These are phyloP conservation scores for Dactylellina drechsleri DNA, from an alignment of 2,329 filamentous ascomycete genomes.

Conservation along the genomic window DNA sequence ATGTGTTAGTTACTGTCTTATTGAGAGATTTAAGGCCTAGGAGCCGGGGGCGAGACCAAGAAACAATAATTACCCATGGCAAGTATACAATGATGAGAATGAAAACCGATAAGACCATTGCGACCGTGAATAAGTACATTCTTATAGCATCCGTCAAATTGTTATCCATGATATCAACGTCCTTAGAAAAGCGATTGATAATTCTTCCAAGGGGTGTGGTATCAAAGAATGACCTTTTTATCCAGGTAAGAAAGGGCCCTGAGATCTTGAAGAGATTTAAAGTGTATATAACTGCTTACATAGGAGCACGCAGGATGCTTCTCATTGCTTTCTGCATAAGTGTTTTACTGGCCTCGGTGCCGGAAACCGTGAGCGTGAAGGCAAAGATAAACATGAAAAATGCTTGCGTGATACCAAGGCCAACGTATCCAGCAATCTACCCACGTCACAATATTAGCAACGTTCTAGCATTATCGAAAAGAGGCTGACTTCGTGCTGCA, in stretches of 20 bases:
- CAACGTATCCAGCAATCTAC: constrained; percentile 74
- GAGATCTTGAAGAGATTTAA: no score
- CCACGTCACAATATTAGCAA: constrained; percentile 58
- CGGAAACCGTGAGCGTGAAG: constrained; percentile 77
- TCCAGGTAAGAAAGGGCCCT: constrained; percentile 7
- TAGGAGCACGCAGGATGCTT: constrained; percentile 75
- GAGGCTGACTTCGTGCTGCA: no score
- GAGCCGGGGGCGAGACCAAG: constrained; percentile 93
- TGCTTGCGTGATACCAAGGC: constrained; percentile 76
- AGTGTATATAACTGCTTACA: no score
- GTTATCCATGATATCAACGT: constrained; percentile 97
- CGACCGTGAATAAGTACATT: constrained; percentile 89
- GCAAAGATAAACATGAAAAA: constrained; percentile 83
- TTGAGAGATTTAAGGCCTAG: no score
- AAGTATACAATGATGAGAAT: constrained; percentile 82
- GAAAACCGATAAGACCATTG: constrained; percentile 81
- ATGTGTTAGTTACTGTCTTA: no score
- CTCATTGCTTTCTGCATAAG: constrained; percentile 84
- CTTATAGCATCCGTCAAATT: constrained; percentile 93
- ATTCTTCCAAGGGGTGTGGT: constrained; percentile 94
- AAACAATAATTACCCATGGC: constrained; percentile 73
- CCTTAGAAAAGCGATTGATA: constrained; percentile 93
- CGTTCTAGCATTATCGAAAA: neutral
- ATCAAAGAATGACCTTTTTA: constrained; percentile 95
- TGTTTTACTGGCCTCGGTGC: constrained; percentile 81